A percentile compares a stretch with the other conserved stretches of the same genome.
These are phyloP conservation scores for Fistulina hepatica DNA, from an alignment of 1,284 basidiomycete species.

Conservation along the genomic window DNA sequence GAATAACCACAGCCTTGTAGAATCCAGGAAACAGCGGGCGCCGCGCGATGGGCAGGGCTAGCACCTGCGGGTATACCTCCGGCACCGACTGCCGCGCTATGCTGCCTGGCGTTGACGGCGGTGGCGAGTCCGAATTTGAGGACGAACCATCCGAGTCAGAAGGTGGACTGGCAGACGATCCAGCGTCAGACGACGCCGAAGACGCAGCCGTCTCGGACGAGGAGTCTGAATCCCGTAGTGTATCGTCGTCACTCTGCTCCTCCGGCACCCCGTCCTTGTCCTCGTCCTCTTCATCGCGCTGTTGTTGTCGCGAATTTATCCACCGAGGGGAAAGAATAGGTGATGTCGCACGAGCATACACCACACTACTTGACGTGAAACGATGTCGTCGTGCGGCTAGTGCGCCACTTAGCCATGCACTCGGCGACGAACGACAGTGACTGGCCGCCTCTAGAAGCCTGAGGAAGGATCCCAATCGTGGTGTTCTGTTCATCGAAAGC, in stretches of 20 bases:
- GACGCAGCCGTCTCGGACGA: slow-evolving; percentile 8
- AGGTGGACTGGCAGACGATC: slow-evolving; percentile 6
- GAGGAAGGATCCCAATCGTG: too few relatives aligned
- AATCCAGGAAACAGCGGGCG: slow-evolving; percentile 96
- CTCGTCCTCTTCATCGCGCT: slow-evolving; percentile 4
- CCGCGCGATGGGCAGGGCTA: slow-evolving; percentile 92
- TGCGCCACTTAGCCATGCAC: too few relatives aligned
- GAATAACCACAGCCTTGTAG: slow-evolving; percentile 93
- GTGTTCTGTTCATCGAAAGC: too few relatives aligned
- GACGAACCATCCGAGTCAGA: slow-evolving; percentile 4
- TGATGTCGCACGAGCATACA: slow-evolving; percentile 9
- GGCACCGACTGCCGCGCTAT: slow-evolving; percentile 79
- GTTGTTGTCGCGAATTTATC: slow-evolving; percentile 12
- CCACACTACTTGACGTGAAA: too few relatives aligned
- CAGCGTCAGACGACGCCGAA: slow-evolving; percentile 9
- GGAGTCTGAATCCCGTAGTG: slow-evolving; percentile 5
- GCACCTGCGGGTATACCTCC: slow-evolving; percentile 86
- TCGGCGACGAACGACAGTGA: too few relatives aligned
- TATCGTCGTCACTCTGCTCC: slow-evolving; percentile 11
- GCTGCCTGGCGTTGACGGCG: slow-evolving; percentile 38
- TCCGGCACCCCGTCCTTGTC: slow-evolving; percentile 5
- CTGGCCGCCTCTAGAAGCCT: too few relatives aligned
- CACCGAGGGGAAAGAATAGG: slow-evolving; percentile 8
- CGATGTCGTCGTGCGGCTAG: too few relatives aligned
- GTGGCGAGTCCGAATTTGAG: slow-evolving; percentile 17